Evolutionary conservation across 306 rosid genomes (phyloP).

Genomic region (Cucumis melo): DNA sequence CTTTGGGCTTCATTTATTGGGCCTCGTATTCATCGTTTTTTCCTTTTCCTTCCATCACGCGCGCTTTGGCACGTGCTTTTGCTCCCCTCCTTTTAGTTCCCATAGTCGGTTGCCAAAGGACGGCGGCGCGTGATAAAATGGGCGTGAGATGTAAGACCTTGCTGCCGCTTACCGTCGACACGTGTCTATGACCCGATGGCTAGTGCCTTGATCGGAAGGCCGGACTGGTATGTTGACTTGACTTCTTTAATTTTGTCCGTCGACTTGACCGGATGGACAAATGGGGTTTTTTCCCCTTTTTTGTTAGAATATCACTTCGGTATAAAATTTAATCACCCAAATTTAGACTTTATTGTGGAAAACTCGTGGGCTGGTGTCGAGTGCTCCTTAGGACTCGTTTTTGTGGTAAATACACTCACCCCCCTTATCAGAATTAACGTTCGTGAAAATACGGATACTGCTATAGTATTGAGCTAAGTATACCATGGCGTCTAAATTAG

Average conservation of each 20-base stretch:
- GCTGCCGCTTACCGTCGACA: neutral
- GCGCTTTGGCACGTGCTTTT: neutral
- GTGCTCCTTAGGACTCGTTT: no score
- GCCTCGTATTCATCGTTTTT: conserved; percentile 7
- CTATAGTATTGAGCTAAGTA: no score
- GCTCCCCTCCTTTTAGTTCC: neutral
- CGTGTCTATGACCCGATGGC: neutral
- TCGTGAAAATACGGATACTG: no score
- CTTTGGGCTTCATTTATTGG: neutral
- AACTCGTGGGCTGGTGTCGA: no score
- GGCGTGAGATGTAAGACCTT: neutral
- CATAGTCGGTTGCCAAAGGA: neutral
- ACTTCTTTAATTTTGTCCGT: neutral
- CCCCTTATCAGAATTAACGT: no score
- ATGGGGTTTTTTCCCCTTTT: neutral
- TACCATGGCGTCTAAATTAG: no score
- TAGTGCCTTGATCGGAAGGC: neutral
- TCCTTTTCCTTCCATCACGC: neutral
- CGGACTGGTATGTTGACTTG: neutral
- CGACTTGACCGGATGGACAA: neutral
- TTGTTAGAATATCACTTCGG: no score
- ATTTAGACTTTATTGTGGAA: no score
- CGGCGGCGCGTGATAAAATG: neutral
- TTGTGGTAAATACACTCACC: no score
- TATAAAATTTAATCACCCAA: no score